A percentile compares a stretch with the other conserved stretches of the same genome.
Evolutionary conservation across 495 filamentous ascomycete genomes (phyloP).

Genomic region (Penicillium silybi): DNA sequence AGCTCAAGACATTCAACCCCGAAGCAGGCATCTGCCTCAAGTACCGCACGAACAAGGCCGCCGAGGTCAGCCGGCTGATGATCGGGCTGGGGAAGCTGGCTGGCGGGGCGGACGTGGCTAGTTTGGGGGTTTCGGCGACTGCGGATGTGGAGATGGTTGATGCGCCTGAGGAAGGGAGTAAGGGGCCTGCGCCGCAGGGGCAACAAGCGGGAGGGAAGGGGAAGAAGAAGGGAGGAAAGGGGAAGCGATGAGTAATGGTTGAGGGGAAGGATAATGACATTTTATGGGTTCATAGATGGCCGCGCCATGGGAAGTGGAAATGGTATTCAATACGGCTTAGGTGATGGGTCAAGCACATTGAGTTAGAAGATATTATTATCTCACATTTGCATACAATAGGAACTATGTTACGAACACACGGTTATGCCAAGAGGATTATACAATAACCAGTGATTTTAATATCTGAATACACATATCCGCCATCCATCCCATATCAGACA

Average conservation of each 20-base stretch:
- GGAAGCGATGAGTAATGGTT: constrained; percentile 12
- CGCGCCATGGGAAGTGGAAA: neutral
- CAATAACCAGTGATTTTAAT: constrained; percentile 16
- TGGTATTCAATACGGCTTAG: too few relatives aligned
- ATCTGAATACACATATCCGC: constrained; percentile 30
- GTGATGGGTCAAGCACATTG: neutral
- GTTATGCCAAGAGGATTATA: neutral
- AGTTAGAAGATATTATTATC: neutral
- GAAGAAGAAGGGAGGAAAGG: constrained; percentile 25
- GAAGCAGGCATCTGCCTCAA: constrained; percentile 75
- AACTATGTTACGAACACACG: neutral
- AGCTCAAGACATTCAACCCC: constrained; percentile 88
- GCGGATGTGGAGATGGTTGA: constrained; percentile 39
- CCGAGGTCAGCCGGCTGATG: constrained; percentile 80
- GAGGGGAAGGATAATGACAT: constrained; percentile 17
- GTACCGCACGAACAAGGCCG: constrained; percentile 86
- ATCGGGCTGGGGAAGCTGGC: constrained; percentile 67
- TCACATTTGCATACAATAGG: neutral
- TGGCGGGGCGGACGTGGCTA: constrained; percentile 55
- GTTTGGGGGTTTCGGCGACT: constrained; percentile 43
- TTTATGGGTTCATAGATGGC: neutral
- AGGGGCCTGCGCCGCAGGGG: constrained; percentile 1
- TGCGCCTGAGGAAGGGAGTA: constrained; percentile 19
- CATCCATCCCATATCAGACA: constrained; percentile 26
- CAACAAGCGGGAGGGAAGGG: constrained; percentile 24